Evolutionary conservation across 2,329 filamentous ascomycete genomes (phyloP).

Genomic region (Colletotrichum eleusines): DNA sequence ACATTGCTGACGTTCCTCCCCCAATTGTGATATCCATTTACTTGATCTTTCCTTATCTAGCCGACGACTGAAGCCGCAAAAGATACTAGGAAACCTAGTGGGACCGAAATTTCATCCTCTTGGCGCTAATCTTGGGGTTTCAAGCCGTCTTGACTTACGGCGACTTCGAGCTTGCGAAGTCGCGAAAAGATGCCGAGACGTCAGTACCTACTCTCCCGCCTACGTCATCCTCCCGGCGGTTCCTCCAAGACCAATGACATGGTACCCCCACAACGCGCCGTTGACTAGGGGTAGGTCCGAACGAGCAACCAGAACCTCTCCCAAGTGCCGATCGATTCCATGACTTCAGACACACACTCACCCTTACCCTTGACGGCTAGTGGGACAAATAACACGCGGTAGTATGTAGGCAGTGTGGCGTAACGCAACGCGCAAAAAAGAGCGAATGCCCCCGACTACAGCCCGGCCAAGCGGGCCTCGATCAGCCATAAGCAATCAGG

Average conservation of each 20-base stretch:
- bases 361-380: too few relatives aligned
- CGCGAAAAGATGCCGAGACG: neutral
- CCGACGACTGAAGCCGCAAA: neutral
- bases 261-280: conserved; percentile 36
- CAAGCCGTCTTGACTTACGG: neutral
- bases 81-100: neutral
- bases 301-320: neutral
- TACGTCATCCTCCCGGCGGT: conserved; percentile 30
- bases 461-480: conserved; percentile 28
- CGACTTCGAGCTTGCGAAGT: neutral
- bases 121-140: conserved; percentile 25
- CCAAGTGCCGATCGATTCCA: conserved; percentile 36
- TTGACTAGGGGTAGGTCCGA: neutral
- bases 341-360: conserved; percentile 36
- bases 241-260: conserved; percentile 36
- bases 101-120: conserved; percentile 15
- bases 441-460: conserved; percentile 17
- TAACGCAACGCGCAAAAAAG: neutral
- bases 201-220: neutral
- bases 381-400: neutral
- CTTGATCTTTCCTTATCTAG: neutral
- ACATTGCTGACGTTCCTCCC: neutral
- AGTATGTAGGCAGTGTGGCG: neutral
- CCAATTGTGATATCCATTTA: neutral
- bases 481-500: conserved; percentile 15